A percentile compares a stretch with the other conserved stretches of the same genome.
Evolutionary conservation across 23 red algal species (phyloP).

Genomic region (Gracilaria vermiculophylla): DNA sequence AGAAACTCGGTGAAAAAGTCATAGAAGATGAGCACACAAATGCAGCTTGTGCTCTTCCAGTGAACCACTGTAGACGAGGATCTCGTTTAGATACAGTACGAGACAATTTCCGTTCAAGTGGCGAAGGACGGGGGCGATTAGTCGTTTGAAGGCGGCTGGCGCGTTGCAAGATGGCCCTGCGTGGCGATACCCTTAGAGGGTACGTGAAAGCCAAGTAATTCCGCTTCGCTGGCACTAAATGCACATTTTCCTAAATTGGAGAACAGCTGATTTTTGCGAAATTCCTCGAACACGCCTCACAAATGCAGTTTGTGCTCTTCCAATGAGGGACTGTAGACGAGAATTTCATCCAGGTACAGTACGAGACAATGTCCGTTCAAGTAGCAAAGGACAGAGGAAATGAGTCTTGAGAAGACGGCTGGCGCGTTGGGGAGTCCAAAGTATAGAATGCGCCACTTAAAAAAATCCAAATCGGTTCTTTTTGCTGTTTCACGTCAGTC

Average conservation of each 20-base stretch:
- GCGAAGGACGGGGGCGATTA: too few species aligned
- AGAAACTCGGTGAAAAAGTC: too few species aligned
- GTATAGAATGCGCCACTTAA: neutral
- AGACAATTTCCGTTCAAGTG: too few species aligned
- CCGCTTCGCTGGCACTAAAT: neutral
- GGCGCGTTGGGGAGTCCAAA: slow-evolving; percentile 25
- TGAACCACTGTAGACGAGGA: too few species aligned
- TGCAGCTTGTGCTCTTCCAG: too few species aligned
- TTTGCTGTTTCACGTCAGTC: slow-evolving; percentile 2
- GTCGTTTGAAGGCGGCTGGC: too few species aligned
- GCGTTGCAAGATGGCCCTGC: too few species aligned
- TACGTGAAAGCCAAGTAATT: neutral
- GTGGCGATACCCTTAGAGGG: too few species aligned
- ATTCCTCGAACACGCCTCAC: neutral
- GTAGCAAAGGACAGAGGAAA: neutral
- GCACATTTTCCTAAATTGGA: neutral
- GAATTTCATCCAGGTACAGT: slow-evolving; percentile 6
- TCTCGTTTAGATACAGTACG: too few species aligned
- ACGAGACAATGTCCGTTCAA: slow-evolving; percentile 19
- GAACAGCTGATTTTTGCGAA: neutral
- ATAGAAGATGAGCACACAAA: too few species aligned
- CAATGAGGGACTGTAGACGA: slow-evolving; percentile 6
- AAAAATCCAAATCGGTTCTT: slow-evolving; percentile 1
- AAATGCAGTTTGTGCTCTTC: slow-evolving; percentile 4
- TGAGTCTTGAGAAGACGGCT: neutral